Percentiles rank a stretch among this genome's conserved stretches.
phyloP scores from a whole-genome alignment of 169 alveolate genomes.

The Cryptosporidium parvum region DNA sequence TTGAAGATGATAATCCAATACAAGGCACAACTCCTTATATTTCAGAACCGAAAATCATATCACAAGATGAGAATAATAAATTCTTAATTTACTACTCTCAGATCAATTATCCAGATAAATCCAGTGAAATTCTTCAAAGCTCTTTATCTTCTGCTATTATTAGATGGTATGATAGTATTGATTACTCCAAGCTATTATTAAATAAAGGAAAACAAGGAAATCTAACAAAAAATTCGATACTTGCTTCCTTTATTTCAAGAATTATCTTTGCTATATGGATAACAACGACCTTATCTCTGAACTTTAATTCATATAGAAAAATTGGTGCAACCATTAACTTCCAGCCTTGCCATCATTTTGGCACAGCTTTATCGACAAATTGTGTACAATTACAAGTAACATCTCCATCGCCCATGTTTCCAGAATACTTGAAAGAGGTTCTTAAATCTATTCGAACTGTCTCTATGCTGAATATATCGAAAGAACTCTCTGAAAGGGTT shows the following conservation, averaged over 20 bases:
- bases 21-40: slow-evolving; percentile 55
- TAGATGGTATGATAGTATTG: slow-evolving; percentile 64
- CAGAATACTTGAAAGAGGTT: slow-evolving; percentile 25
- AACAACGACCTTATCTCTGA: slow-evolving; percentile 12
- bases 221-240: background rate
- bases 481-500: slow-evolving; percentile 26
- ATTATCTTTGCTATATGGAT: slow-evolving; percentile 47
- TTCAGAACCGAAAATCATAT: slow-evolving; percentile 43
- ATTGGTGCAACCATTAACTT: slow-evolving; percentile 59
- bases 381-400: slow-evolving; percentile 41
- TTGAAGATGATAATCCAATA: slow-evolving; percentile 31
- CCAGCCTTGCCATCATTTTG: slow-evolving; percentile 61
- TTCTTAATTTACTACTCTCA: slow-evolving; percentile 37
- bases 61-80: slow-evolving; percentile 15
- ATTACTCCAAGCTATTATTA: slow-evolving; percentile 36
- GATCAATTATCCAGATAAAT: slow-evolving; percentile 33
- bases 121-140: slow-evolving; percentile 30
- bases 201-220: background rate
- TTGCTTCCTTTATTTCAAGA: slow-evolving; percentile 46
- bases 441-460: slow-evolving; percentile 20
- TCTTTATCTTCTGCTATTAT: slow-evolving; percentile 59
- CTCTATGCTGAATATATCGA: slow-evolving; percentile 26
- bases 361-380: slow-evolving; percentile 50
- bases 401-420: slow-evolving; percentile 73
- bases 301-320: slow-evolving; percentile 34